Evolutionary conservation across 2,329 filamentous ascomycete species (phyloP).

Genomic region (Penicillium sp.): DNA sequence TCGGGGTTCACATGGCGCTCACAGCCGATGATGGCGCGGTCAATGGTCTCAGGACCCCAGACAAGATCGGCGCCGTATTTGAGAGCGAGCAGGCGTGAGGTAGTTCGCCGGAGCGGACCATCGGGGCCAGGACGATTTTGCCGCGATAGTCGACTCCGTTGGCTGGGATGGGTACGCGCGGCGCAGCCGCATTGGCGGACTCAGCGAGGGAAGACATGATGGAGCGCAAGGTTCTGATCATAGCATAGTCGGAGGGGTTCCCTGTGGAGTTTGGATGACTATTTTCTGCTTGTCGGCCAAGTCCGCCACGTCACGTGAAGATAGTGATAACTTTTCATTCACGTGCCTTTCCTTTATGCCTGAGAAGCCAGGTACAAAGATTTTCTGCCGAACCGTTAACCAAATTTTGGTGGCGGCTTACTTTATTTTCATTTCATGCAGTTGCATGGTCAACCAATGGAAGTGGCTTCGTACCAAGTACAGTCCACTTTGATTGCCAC

Average conservation of each 20-base stretch:
- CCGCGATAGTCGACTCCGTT: constrained; percentile 90
- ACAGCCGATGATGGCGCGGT: constrained; percentile 84
- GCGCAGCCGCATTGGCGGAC: constrained; percentile 32
- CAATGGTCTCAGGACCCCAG: constrained; percentile 95
- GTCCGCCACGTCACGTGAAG: constrained; percentile 20
- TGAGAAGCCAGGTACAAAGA: too few species aligned
- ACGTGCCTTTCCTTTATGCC: constrained; percentile 1
- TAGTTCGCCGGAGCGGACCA: constrained; percentile 96
- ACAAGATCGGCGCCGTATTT: constrained; percentile 96
- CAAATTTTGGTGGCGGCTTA: too few species aligned
- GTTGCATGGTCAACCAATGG: neutral
- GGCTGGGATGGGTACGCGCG: constrained; percentile 74
- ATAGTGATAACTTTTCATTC: constrained; percentile 21
- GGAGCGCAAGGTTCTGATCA: constrained; percentile 44
- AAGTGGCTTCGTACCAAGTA: neutral
- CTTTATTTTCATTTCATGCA: neutral
- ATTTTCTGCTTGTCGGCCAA: constrained; percentile 10
- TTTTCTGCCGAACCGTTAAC: too few species aligned
- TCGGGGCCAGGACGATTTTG: constrained; percentile 91
- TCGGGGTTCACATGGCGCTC: constrained; percentile 66
- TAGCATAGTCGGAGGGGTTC: constrained; percentile 28
- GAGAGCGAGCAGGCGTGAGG: constrained; percentile 78
- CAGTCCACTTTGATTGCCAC: neutral
- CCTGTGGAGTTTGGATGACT: constrained; percentile 1
- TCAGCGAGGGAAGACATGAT: constrained; percentile 50